Percentiles rank a stretch among this genome's conserved stretches.
These are phyloP conservation scores for Linum tenue DNA, from an alignment of 345 rosid species.

Conservation along the genomic window DNA sequence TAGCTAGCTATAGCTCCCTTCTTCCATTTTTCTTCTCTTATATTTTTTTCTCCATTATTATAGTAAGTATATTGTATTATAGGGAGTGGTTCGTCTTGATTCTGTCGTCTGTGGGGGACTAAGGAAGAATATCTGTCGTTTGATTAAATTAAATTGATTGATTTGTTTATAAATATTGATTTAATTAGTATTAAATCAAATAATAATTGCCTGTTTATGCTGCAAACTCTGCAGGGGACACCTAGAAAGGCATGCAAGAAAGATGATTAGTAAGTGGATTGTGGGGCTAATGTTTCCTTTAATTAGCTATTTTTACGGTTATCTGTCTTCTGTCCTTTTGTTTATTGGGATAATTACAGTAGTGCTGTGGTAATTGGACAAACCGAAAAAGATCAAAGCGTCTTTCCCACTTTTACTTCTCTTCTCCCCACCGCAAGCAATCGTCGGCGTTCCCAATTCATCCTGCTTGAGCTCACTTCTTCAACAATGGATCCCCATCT, in stretches of 20 bases:
- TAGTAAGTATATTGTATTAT: no score
- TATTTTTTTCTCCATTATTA: conserved; percentile 6
- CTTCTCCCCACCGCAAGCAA: conserved; percentile 6
- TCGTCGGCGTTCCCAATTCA: no score
- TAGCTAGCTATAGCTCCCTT: neutral
- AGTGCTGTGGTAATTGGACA: no score
- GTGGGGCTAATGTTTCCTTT: no score
- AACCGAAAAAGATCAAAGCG: no score
- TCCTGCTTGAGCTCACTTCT: neutral
- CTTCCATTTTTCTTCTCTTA: neutral
- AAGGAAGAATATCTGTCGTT: conserved; percentile 40
- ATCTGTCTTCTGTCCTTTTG: no score
- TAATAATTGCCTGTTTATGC: neutral
- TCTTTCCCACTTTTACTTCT: neutral
- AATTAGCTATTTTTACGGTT: no score
- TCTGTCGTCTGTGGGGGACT: conserved; percentile 26
- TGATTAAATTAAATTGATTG: conserved; percentile 14
- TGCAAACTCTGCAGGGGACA: no score
- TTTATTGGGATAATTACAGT: no score
- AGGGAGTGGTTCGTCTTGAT: conserved; percentile 15
- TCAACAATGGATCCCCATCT: conserved; percentile 28
- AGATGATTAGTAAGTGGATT: no score
- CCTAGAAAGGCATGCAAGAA: no score
- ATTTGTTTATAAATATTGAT: conserved; percentile 39
- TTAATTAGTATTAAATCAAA: conserved; percentile 5